Conservation (phyloP, 208 protist species). For the Trypanosoma platydactyli region DNA sequence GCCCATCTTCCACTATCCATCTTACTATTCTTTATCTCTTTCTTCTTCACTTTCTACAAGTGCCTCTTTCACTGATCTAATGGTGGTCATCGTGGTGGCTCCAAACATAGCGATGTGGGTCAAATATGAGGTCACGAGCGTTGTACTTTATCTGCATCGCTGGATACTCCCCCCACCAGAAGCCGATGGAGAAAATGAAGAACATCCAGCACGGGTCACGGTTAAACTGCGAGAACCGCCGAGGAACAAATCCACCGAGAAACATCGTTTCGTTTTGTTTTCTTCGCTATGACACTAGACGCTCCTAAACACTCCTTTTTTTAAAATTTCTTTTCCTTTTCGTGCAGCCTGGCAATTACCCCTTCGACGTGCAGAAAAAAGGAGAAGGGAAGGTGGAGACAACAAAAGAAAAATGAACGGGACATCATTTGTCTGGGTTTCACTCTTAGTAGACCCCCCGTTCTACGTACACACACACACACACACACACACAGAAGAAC, state of each 20-base stretch:
- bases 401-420: not conserved
- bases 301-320: too few relatives aligned
- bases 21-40: conserved; percentile 4
- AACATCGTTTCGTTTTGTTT: conserved; percentile 45
- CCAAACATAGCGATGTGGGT: conserved; percentile 89
- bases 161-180: conserved; percentile 82
- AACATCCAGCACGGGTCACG: conserved; percentile 84
- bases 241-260: conserved; percentile 85
- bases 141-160: conserved; percentile 88
- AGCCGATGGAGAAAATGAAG: conserved; percentile 77
- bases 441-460: too few relatives aligned
- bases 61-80: conserved; percentile 30
- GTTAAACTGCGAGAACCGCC: conserved; percentile 83
- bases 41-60: not conserved
- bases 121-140: conserved; percentile 71
- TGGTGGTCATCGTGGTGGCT: conserved; percentile 80
- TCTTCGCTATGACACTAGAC: not conserved
- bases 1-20: not conserved
- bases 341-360: not conserved
- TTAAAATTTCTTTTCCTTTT: not conserved
- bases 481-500: too few relatives aligned
- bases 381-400: not conserved
- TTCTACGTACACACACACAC: too few relatives aligned
- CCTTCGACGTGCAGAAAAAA: not conserved
- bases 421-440: not conserved